Base-by-base conservation (phyloP, 106 monocot species). In the Dendrobium catenatum region DNA sequence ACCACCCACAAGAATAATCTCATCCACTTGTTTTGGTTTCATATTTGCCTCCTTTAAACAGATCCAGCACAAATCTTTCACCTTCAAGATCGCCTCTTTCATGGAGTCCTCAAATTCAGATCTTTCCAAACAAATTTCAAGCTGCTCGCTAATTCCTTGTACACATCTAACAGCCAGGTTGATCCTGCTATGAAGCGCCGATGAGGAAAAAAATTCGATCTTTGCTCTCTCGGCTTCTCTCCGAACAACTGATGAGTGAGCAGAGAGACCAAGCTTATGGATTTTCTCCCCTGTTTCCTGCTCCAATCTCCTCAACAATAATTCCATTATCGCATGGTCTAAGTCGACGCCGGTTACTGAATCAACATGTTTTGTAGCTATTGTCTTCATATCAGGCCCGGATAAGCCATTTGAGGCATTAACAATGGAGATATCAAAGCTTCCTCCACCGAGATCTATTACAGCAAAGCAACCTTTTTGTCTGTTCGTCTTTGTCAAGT, bases 401-500 rank as follows among this genome's bases (percentile, higher is more conserved):
- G 13, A 91, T 88, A 88, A 88, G 76, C 88, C 91, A 86, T 88
- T 88, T 42, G 91, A 91, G 54, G 88, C 88, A 56, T 91, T 88
- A 9, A 91, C 27, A 70, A 91, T 90, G 2, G 89, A 89, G 20
- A 92, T 83, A 89, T 89, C 92, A 92, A 92, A 92, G 9, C 89
- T 92, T 70, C 89, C 91, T 20, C 91, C 91, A 18, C 89, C 92
- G 68, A 92, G 86, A 86, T 92, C 92, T 86, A 92, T 88, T 43
- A 92, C 92, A 6, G 88, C 92, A 26, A 92, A 88, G 11, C 89
- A 79, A 18, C 89, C 92, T 76, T 89, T 86, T 64, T 86, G 6
- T 46, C 46, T 46, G 46, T 46, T 89, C 64, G 88, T 88, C 24
- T 81, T 88, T 80, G 89, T 51, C 9, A 89, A 88, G 89, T 89